These are phyloP conservation scores for Suillus decipiens DNA, from an alignment of 768 basidiomycete genomes.

Conservation along the genomic window DNA sequence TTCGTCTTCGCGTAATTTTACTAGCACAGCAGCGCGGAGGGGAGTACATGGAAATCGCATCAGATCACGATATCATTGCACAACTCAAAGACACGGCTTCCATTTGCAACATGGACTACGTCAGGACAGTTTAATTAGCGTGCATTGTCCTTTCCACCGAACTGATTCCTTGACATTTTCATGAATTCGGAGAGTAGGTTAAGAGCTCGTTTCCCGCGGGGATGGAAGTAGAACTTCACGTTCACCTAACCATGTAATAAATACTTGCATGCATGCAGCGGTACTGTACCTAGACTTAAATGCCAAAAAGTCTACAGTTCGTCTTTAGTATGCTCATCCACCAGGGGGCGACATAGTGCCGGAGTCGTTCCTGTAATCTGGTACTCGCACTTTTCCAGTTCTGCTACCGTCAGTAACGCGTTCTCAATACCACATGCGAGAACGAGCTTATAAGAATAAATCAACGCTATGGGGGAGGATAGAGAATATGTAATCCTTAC, in stretches of 20 bases:
- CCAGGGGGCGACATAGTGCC: conserved; percentile 65
- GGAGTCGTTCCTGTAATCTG: conserved; percentile 83
- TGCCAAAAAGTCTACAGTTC: conserved; percentile 24
- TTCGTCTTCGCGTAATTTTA: not conserved
- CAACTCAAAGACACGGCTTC: not conserved
- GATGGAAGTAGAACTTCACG: not conserved
- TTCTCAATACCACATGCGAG: conserved; percentile 88
- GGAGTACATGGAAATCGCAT: not conserved
- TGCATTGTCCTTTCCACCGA: not conserved
- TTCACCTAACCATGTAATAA: not conserved
- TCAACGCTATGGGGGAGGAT: conserved; percentile 5
- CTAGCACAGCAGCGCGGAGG: not conserved
- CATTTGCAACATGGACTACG: not conserved
- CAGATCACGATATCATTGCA: not conserved
- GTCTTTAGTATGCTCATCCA: conserved; percentile 33
- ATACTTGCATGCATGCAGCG: not conserved
- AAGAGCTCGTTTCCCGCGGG: not conserved
- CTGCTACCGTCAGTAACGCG: conserved; percentile 70
- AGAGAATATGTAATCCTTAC: conserved; percentile 41
- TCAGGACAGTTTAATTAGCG: not conserved
- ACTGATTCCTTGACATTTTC: not conserved
- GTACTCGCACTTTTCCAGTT: conserved; percentile 97
- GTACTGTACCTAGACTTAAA: not conserved
- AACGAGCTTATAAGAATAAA: conserved; percentile 54
- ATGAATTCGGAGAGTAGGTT: not conserved